Conservation (phyloP, 495 filamentous ascomycete species). For the Aspergillus baeticus region DNA sequence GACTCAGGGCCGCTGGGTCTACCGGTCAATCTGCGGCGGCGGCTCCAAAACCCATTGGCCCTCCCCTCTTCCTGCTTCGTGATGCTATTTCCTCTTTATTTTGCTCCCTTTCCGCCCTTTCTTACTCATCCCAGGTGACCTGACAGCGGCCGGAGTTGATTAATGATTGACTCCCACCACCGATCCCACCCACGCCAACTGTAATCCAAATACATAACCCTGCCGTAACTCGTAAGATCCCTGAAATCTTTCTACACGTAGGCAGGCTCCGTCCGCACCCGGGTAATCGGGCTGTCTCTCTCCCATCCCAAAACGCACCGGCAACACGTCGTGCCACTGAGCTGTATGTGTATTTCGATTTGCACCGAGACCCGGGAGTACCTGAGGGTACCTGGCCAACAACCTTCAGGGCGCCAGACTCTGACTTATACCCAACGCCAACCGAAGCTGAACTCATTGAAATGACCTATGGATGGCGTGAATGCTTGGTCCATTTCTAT, state of each 20-base stretch:
- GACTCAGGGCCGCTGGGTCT: slow-evolving; percentile 33
- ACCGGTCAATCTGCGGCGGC: slow-evolving; percentile 28
- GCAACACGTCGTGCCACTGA: background rate
- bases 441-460: background rate
- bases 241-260: slow-evolving; percentile 13
- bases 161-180: slow-evolving; percentile 9
- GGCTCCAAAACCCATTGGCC: slow-evolving; percentile 17
- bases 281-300: slow-evolving; percentile 7
- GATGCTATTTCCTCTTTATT: slow-evolving; percentile 4
- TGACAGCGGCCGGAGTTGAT: slow-evolving; percentile 14
- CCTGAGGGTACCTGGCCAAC: slow-evolving; percentile 6
- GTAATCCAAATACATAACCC: background rate
- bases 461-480: slow-evolving; percentile 16
- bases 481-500: slow-evolving; percentile 14
- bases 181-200: background rate
- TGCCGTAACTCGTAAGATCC: slow-evolving; percentile 1
- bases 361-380: slow-evolving; percentile 16
- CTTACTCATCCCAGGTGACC: slow-evolving; percentile 13
- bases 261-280: background rate
- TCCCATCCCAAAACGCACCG: background rate
- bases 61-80: slow-evolving; percentile 9
- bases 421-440: background rate
- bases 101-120: background rate
- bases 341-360: slow-evolving; percentile 3
- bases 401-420: background rate